These are phyloP conservation scores for Pseudophaeomoniella oleicola DNA, from an alignment of 2,329 filamentous ascomycete genomes.

Conservation along the genomic window DNA sequence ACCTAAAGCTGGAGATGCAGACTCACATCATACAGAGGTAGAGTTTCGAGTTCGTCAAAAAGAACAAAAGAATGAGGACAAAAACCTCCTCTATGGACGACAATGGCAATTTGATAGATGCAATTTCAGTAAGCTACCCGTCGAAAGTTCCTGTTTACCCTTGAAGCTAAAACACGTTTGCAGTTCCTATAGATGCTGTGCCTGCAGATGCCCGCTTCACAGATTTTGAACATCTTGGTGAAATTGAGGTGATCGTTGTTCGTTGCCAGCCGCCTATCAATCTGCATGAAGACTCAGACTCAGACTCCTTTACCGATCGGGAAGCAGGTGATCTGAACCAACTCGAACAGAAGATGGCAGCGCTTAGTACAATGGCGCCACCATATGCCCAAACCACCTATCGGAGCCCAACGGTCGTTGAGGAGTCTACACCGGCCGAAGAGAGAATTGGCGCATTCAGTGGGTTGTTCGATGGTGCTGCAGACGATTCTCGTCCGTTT, in stretches of 20 bases:
- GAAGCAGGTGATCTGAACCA: conserved; percentile 6
- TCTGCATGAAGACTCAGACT: conserved; percentile 3
- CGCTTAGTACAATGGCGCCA: too few relatives aligned
- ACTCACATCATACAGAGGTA: conserved; percentile 21
- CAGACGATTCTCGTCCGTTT: conserved; percentile 3
- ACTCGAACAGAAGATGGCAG: too few relatives aligned
- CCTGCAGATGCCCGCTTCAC: conserved; percentile 1
- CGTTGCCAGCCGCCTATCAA: conserved; percentile 9
- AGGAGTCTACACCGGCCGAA: conserved; percentile 1
- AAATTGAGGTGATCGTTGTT: conserved; percentile 17
- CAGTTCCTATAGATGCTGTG: conserved; percentile 4
- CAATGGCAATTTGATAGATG: conserved; percentile 39
- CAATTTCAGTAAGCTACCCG: conserved; percentile 25
- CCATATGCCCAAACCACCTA: conserved; percentile 9
- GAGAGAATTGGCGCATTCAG: conserved; percentile 3
- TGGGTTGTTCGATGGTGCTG: conserved; percentile 8
- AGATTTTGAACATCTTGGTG: conserved; percentile 14
- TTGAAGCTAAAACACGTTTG: too few relatives aligned
- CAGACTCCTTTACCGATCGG: conserved; percentile 8
- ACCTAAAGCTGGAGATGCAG: conserved; percentile 11
- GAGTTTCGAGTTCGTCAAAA: conserved; percentile 39
- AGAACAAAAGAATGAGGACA: conserved; percentile 32
- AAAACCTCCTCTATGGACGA: conserved; percentile 30
- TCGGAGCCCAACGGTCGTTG: conserved; percentile 3
- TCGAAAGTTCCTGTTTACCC: too few relatives aligned